Conservation (phyloP, 345 rosid genomes). For the Eucalyptus sp. region DNA sequence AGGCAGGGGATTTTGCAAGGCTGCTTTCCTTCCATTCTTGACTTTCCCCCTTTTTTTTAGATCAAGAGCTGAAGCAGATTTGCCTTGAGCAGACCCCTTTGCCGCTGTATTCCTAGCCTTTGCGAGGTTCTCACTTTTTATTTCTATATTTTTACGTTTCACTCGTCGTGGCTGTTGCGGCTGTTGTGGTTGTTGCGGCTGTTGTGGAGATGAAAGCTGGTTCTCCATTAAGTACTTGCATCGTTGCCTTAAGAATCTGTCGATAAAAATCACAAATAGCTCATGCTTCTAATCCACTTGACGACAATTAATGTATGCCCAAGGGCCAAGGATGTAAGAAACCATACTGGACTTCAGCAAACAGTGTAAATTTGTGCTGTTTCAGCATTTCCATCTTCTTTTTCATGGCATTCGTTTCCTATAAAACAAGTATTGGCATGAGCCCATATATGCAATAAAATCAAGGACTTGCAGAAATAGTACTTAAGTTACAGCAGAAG, state of each 20-base stretch:
- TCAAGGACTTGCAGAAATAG: background rate
- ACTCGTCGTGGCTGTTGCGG: background rate
- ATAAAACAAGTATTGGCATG: background rate
- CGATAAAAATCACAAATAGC: background rate
- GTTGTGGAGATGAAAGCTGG: conserved; percentile 11
- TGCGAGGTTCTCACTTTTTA: background rate
- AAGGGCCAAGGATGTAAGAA: background rate
- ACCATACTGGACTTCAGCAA: conserved; percentile 70
- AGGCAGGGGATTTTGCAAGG: background rate
- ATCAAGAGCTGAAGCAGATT: conserved; percentile 8
- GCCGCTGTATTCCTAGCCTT: conserved; percentile 10
- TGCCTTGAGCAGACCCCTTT: conserved; percentile 1
- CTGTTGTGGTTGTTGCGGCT: background rate
- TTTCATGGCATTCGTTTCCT: conserved; percentile 58
- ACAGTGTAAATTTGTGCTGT: conserved; percentile 28
- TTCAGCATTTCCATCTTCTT: conserved; percentile 49
- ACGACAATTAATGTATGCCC: background rate
- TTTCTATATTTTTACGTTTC: conserved; percentile 4
- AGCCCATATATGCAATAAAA: background rate
- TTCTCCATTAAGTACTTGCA: conserved; percentile 39
- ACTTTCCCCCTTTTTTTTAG: conserved; percentile 30
- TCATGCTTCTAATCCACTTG: background rate
- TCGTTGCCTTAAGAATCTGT: conserved; percentile 64
- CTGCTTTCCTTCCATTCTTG: conserved; percentile 5
- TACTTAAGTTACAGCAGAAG: background rate